phyloP scores from a whole-genome alignment of 345 rosid species.

The Brassica cretica region DNA sequence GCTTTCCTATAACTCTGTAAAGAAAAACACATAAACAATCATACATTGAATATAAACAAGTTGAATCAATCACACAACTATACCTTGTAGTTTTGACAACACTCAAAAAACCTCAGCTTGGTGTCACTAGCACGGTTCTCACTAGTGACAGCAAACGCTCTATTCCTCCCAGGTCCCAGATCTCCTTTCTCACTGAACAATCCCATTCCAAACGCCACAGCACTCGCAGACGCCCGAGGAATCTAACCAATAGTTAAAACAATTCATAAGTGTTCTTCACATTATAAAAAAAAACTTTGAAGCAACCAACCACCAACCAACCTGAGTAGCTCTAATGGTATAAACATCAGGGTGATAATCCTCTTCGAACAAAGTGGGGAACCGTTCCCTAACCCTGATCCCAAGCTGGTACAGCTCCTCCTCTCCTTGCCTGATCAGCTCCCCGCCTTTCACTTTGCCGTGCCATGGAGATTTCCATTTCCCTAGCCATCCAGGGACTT shows the following conservation, averaged over 20 bases:
- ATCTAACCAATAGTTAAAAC: slow-evolving; percentile 48
- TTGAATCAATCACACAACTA: neutral
- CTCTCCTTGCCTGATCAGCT: slow-evolving; percentile 73
- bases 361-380: slow-evolving; percentile 66
- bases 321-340: slow-evolving; percentile 80
- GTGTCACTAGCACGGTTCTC: slow-evolving; percentile 93
- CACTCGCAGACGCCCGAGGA: slow-evolving; percentile 94
- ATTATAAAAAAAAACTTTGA: neutral
- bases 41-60: too few relatives aligned
- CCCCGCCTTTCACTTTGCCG: slow-evolving; percentile 84
- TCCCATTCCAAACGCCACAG: slow-evolving; percentile 98
- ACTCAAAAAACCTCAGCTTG: slow-evolving; percentile 71
- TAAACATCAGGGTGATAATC: slow-evolving; percentile 91
- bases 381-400: slow-evolving; percentile 66
- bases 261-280: neutral
- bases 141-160: slow-evolving; percentile 83
- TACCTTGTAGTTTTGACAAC: slow-evolving; percentile 94
- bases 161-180: slow-evolving; percentile 75
- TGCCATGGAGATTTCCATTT: slow-evolving; percentile 85
- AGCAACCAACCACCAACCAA: slow-evolving; percentile 24
- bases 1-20: slow-evolving; percentile 62
- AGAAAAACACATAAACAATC: too few relatives aligned
- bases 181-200: slow-evolving; percentile 72
- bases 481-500: slow-evolving; percentile 69
- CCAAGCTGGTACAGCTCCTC: slow-evolving; percentile 80